Evolutionary conservation across 2,329 filamentous ascomycete genomes (phyloP).

Genomic region (Hypoxylon sp.): DNA sequence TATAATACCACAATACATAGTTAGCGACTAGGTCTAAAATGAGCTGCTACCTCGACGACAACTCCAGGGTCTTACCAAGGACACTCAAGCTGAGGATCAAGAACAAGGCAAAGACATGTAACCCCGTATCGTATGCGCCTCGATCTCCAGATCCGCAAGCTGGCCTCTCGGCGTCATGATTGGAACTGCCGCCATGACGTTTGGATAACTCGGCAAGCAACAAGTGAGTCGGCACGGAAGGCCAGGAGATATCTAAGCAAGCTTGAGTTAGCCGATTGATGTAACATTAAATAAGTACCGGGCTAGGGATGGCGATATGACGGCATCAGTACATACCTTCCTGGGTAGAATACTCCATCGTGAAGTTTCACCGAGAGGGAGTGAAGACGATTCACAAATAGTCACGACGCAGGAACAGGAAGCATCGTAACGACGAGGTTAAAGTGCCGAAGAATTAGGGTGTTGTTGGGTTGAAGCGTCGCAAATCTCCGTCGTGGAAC

Average conservation of each 20-base stretch:
- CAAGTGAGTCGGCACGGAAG: conserved; percentile 66
- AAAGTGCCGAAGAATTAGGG: conserved; percentile 1
- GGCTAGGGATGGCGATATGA: not conserved
- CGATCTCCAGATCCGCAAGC: conserved; percentile 67
- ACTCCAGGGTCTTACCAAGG: conserved; percentile 61
- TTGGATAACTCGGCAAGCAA: conserved; percentile 68
- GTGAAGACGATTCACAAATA: conserved; percentile 20
- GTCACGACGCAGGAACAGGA: not conserved
- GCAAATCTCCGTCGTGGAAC: conserved; percentile 17
- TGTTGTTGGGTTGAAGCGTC: conserved; percentile 4
- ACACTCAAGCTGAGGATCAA: conserved; percentile 75
- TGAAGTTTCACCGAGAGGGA: conserved; percentile 2
- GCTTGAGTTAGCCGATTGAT: conserved; percentile 5
- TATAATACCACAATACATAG: conserved; percentile 49
- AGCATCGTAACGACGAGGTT: conserved; percentile 25
- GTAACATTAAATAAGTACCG: conserved; percentile 5
- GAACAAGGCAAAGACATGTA: conserved; percentile 78
- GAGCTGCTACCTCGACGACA: not conserved
- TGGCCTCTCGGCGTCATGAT: conserved; percentile 60
- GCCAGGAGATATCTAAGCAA: conserved; percentile 59
- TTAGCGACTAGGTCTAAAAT: conserved; percentile 21
- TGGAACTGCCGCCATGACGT: conserved; percentile 58
- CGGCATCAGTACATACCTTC: conserved; percentile 32
- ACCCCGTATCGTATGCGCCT: conserved; percentile 74
- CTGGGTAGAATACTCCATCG: conserved; percentile 30